Conservation (phyloP, 257 asterid genomes). For the Nicotiana obtusifolia region DNA sequence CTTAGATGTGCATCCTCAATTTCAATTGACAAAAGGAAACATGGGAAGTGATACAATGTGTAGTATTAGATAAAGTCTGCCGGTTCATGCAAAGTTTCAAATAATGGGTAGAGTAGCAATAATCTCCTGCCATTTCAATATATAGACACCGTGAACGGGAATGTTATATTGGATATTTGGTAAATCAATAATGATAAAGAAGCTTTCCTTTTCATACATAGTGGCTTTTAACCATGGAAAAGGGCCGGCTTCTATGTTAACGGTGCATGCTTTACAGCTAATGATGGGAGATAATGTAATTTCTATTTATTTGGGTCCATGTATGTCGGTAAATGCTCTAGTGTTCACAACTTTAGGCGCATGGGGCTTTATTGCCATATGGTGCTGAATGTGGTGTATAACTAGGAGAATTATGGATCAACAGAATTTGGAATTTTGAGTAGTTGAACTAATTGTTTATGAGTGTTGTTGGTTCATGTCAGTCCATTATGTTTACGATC, state of each 20-base stretch:
- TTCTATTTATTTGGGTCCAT: background rate
- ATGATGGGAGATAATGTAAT: background rate
- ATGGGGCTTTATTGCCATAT: background rate
- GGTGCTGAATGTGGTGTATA: constrained; percentile 1
- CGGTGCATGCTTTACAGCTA: background rate
- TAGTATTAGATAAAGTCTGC: background rate
- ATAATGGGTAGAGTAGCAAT: background rate
- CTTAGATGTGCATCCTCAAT: background rate
- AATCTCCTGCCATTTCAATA: background rate
- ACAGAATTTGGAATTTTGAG: too few species aligned
- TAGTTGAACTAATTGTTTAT: too few species aligned
- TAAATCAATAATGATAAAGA: background rate
- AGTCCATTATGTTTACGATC: too few species aligned
- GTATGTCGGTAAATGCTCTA: background rate
- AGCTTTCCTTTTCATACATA: background rate
- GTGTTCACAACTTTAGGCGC: background rate
- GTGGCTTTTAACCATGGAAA: background rate
- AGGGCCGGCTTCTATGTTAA: background rate
- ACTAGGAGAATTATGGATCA: background rate
- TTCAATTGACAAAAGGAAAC: background rate
- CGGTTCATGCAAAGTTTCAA: background rate
- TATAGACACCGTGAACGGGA: background rate
- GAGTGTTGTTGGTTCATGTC: too few species aligned
- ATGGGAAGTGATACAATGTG: background rate
- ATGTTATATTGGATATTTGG: background rate